Percentiles rank a stretch among this genome's conserved stretches.
These are phyloP conservation scores for Trametes coccinea DNA, from an alignment of 768 basidiomycete species.

Conservation along the genomic window DNA sequence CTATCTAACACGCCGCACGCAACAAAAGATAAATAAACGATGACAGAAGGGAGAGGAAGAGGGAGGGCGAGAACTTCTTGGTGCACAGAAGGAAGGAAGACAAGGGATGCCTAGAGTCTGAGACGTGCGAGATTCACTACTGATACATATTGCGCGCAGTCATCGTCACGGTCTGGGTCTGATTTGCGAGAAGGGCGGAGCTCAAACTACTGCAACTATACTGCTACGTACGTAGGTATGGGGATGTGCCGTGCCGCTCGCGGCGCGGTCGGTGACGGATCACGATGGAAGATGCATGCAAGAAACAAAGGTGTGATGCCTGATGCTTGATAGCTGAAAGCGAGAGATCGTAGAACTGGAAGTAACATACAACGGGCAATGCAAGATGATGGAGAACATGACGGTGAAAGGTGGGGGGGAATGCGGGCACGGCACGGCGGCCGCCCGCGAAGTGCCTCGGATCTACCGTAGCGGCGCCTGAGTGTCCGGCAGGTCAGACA, in stretches of 20 bases:
- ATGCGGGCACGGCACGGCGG: neutral
- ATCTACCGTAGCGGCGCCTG: slow-evolving; percentile 17
- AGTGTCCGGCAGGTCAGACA: slow-evolving; percentile 21
- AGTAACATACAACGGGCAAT: neutral
- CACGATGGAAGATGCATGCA: neutral
- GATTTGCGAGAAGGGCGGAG: too few species aligned
- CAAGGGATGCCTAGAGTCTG: neutral
- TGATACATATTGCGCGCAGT: slow-evolving; percentile 14
- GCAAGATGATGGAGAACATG: neutral
- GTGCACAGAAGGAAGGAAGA: neutral
- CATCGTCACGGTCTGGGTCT: neutral
- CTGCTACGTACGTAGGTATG: too few species aligned
- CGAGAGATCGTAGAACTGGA: too few species aligned
- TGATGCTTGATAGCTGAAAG: too few species aligned
- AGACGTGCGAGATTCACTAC: neutral
- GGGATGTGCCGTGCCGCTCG: too few species aligned
- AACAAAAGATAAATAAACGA: neutral
- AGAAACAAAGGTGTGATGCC: neutral
- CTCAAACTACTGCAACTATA: too few species aligned
- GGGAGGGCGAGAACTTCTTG: too few species aligned
- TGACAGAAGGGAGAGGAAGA: too few species aligned
- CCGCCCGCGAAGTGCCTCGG: slow-evolving; percentile 15
- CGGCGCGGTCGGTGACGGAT: too few species aligned
- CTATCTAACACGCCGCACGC: neutral
- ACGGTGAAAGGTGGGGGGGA: neutral